phyloP scores from a whole-genome alignment of 2,329 filamentous ascomycete species.

The Stachybotrys chlorohalonatus region DNA sequence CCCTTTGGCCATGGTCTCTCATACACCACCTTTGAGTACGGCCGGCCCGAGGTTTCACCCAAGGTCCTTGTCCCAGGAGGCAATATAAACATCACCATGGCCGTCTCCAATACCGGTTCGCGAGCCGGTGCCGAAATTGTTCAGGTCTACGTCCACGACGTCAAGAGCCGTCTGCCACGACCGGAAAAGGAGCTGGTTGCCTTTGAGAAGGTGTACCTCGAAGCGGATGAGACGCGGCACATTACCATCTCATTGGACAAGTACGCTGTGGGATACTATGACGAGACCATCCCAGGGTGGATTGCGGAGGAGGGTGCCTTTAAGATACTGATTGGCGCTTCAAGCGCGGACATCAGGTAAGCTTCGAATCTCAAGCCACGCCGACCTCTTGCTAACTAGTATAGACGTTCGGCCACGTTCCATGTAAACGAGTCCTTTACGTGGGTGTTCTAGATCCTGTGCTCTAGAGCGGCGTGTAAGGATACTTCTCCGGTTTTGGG shows the following conservation, averaged over 20 bases:
- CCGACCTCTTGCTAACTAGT: slow-evolving; percentile 4
- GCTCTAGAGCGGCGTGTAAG: not conserved
- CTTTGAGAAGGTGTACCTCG: slow-evolving; percentile 55
- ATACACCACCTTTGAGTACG: slow-evolving; percentile 62
- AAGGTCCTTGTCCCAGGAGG: slow-evolving; percentile 27
- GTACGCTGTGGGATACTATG: slow-evolving; percentile 52
- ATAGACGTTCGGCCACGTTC: slow-evolving; percentile 40
- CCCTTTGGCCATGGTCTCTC: slow-evolving; percentile 67
- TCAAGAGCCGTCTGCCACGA: slow-evolving; percentile 51
- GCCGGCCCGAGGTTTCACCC: slow-evolving; percentile 40
- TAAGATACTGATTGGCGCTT: slow-evolving; percentile 51
- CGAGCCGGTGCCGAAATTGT: slow-evolving; percentile 53
- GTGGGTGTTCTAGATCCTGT: slow-evolving; percentile 45
- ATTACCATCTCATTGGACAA: slow-evolving; percentile 36
- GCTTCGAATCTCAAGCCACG: slow-evolving; percentile 6
- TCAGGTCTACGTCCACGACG: slow-evolving; percentile 59
- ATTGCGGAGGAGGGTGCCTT: slow-evolving; percentile 58
- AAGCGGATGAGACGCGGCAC: slow-evolving; percentile 45
- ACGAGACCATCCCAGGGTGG: slow-evolving; percentile 49
- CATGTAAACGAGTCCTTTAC: slow-evolving; percentile 56
- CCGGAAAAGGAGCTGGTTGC: slow-evolving; percentile 64
- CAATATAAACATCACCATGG: slow-evolving; percentile 35
- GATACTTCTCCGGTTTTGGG: not conserved
- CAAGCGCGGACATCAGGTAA: slow-evolving; percentile 54
- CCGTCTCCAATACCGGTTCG: slow-evolving; percentile 45